These are phyloP conservation scores for Durotheca rogersii DNA, from an alignment of 495 filamentous ascomycete genomes.

Conservation along the genomic window DNA sequence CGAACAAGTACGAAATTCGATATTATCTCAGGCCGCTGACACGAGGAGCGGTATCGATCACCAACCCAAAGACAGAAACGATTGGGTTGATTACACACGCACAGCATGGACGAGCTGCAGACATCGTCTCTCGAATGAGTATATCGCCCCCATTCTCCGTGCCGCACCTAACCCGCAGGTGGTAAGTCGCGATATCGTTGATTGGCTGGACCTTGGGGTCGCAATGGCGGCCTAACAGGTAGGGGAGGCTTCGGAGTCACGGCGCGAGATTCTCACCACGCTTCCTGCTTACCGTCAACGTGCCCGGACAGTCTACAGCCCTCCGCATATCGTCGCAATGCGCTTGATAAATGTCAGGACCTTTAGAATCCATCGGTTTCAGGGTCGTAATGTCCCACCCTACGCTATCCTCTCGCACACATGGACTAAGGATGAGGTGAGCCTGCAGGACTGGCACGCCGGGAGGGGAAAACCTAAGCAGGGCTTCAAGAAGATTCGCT, in stretches of 20 bases:
- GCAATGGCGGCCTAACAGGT: too few relatives aligned
- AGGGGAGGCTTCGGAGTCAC: too few relatives aligned
- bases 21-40: too few relatives aligned
- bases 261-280: conserved; percentile 9
- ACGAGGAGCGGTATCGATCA: too few relatives aligned
- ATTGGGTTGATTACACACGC: background rate
- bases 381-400: conserved; percentile 13
- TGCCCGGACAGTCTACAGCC: background rate
- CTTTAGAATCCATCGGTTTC: conserved; percentile 24
- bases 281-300: background rate
- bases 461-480: conserved; percentile 10
- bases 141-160: background rate
- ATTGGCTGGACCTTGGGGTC: background rate
- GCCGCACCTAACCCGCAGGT: background rate
- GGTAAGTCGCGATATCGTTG: background rate
- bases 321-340: conserved; percentile 11
- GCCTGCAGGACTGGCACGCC: conserved; percentile 32
- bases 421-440: conserved; percentile 38
- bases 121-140: background rate
- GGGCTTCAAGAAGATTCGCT: conserved; percentile 37
- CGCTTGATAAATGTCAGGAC: conserved; percentile 25
- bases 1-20: too few relatives aligned
- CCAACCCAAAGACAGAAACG: too few relatives aligned
- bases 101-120: background rate
- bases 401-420: conserved; percentile 45